Evolutionary conservation across 2,329 filamentous ascomycete genomes (phyloP).

Genomic region (Aspergillus floridensis): DNA sequence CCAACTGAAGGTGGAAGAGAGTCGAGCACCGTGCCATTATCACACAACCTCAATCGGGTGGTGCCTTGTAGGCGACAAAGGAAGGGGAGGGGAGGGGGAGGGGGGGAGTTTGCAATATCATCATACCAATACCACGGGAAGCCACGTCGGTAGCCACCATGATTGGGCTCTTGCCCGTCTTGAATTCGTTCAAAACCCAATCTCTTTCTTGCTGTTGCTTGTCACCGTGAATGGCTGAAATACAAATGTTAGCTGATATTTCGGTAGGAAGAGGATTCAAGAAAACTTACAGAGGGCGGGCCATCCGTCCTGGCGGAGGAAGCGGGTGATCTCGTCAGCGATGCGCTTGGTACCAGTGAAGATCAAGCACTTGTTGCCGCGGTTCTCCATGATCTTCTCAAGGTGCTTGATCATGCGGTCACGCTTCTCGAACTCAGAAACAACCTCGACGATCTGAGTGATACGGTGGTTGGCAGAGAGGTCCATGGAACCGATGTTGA

Average conservation of each 20-base stretch:
- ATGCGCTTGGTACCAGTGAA: slow-evolving; percentile 87
- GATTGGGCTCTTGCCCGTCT: slow-evolving; percentile 98
- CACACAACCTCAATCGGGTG: slow-evolving; percentile 57
- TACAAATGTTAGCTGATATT: slow-evolving; percentile 36
- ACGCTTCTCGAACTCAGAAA: slow-evolving; percentile 95
- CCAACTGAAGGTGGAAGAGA: slow-evolving; percentile 80
- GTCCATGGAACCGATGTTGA: slow-evolving; percentile 96
- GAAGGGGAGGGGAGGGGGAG: slow-evolving; percentile 29
- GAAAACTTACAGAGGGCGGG: slow-evolving; percentile 79
- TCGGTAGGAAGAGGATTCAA: slow-evolving; percentile 20
- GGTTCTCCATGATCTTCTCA: slow-evolving; percentile 96
- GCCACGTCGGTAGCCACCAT: slow-evolving; percentile 99
- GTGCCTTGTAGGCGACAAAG: slow-evolving; percentile 37
- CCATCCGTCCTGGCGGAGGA: slow-evolving; percentile 97
- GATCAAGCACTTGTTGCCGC: slow-evolving; percentile 90
- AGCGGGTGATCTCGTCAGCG: slow-evolving; percentile 95
- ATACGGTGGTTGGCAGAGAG: slow-evolving; percentile 96
- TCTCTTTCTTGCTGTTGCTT: slow-evolving; percentile 99
- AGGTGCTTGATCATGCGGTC: slow-evolving; percentile 96
- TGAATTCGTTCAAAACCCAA: slow-evolving; percentile 99
- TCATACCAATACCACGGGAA: slow-evolving; percentile 99
- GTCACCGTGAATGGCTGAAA: slow-evolving; percentile 89
- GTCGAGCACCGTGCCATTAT: slow-evolving; percentile 75
- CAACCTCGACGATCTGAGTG: slow-evolving; percentile 94
- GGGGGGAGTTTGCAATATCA: slow-evolving; percentile 57